Conservation (phyloP, 2,329 filamentous ascomycete genomes). For the Cladorrhinum sp. region DNA sequence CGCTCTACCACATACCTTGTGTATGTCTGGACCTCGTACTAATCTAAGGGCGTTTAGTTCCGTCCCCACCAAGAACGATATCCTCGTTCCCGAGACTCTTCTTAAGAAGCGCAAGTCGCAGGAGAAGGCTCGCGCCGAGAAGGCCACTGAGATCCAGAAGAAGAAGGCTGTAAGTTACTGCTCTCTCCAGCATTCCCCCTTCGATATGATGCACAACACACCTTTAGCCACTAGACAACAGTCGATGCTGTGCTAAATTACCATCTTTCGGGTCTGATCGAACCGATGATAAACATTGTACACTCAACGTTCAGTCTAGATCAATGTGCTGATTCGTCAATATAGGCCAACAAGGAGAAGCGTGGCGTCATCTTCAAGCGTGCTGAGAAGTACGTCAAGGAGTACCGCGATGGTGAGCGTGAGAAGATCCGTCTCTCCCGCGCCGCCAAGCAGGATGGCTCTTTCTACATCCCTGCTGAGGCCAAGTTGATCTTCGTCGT, state of each 20-base stretch:
- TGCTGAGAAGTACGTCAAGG: conserved; percentile 99
- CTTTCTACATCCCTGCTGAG: conserved; percentile 92
- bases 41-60: conserved; percentile 68
- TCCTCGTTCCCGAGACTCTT: conserved; percentile 98
- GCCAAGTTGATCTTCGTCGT: conserved; percentile 95
- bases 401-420: conserved; percentile 97
- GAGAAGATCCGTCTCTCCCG: conserved; percentile 95
- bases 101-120: conserved; percentile 99
- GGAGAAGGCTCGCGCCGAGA: conserved; percentile 97
- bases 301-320: not conserved
- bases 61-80: conserved; percentile 90
- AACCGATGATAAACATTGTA: conserved; percentile 17
- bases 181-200: conserved; percentile 25
- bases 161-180: conserved; percentile 76
- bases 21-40: conserved; percentile 71
- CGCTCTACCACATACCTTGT: conserved; percentile 63
- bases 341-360: conserved; percentile 97
- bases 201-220: conserved; percentile 84
- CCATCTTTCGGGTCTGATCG: conserved; percentile 99
- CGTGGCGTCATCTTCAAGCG: conserved; percentile 99
- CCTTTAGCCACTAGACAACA: conserved; percentile 81
- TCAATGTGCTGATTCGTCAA: conserved; percentile 35
- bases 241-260: conserved; percentile 96
- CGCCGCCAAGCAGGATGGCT: conserved; percentile 85
- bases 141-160: conserved; percentile 74